phyloP scores from a whole-genome alignment of 2,329 filamentous ascomycete genomes.

The Paracoccidioides lutzii region DNA sequence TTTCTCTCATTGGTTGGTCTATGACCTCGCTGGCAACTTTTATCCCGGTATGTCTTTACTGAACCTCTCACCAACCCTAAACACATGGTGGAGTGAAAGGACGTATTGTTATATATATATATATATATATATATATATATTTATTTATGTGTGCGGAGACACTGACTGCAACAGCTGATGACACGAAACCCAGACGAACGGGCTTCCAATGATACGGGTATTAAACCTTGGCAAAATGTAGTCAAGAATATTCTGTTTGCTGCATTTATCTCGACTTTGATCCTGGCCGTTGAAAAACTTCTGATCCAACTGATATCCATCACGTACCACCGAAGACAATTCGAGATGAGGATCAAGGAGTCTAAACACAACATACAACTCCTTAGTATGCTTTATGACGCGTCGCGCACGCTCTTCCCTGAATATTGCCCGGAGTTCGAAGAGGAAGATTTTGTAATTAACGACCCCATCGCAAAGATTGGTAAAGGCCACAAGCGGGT shows the following conservation, averaged over 20 bases:
- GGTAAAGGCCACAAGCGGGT: slow-evolving; percentile 40
- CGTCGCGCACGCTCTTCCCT: slow-evolving; percentile 76
- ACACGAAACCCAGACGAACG: slow-evolving; percentile 29
- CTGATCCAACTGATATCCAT: slow-evolving; percentile 54
- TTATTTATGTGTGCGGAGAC: not conserved
- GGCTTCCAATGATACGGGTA: slow-evolving; percentile 17
- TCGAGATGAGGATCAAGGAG: slow-evolving; percentile 61
- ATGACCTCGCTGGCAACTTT: slow-evolving; percentile 49
- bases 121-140: not conserved
- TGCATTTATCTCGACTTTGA: slow-evolving; percentile 42
- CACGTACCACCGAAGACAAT: slow-evolving; percentile 56
- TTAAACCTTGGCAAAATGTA: slow-evolving; percentile 39
- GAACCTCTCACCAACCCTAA: too few relatives aligned
- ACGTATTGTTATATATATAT: not conserved
- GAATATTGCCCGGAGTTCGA: slow-evolving; percentile 83
- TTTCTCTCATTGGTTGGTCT: slow-evolving; percentile 49
- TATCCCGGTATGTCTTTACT: slow-evolving; percentile 31
- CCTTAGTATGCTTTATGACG: slow-evolving; percentile 76
- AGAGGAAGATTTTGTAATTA: slow-evolving; percentile 86
- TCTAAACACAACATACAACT: slow-evolving; percentile 79
- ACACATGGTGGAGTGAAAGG: too few relatives aligned
- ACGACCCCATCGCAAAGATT: slow-evolving; percentile 61
- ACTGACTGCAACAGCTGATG: slow-evolving; percentile 22
- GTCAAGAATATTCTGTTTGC: slow-evolving; percentile 49
- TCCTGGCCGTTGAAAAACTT: slow-evolving; percentile 46